Evolutionary conservation across 176 grass and related monocot species (phyloP).

Genomic region (Paspalum notatum): DNA sequence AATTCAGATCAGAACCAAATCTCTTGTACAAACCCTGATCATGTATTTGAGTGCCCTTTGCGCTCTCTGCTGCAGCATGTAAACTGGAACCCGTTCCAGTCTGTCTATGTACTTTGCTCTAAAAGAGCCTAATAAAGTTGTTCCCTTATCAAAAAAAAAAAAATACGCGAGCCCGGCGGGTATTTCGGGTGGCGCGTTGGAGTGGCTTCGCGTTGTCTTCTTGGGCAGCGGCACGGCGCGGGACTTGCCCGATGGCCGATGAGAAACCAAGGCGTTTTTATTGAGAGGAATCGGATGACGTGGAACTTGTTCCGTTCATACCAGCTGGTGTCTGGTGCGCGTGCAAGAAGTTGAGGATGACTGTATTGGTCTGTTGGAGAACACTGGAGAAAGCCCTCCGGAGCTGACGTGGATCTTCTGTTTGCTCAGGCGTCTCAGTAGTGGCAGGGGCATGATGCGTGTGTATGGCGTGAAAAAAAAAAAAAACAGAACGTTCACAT

Average conservation of each 20-base stretch:
- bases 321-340: not conserved
- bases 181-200: not conserved
- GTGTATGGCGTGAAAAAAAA: too few relatives aligned
- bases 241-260: not conserved
- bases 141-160: too few relatives aligned
- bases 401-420: conserved; percentile 65
- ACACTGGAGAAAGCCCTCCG: conserved; percentile 26
- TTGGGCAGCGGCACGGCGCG: not conserved
- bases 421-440: conserved; percentile 68
- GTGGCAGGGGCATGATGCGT: conserved; percentile 52
- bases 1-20: too few relatives aligned
- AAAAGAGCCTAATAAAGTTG: too few relatives aligned
- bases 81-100: too few relatives aligned
- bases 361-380: too few relatives aligned
- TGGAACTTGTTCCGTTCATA: not conserved
- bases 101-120: too few relatives aligned
- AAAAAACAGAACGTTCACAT: too few relatives aligned
- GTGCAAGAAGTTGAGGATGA: not conserved
- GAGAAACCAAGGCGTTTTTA: not conserved
- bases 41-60: too few relatives aligned
- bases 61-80: too few relatives aligned
- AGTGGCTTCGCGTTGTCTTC: not conserved
- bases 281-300: not conserved
- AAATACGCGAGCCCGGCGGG: too few relatives aligned
- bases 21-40: too few relatives aligned